phyloP scores from a whole-genome alignment of 352 stramenopile species.

The Pythium brachiatum region DNA sequence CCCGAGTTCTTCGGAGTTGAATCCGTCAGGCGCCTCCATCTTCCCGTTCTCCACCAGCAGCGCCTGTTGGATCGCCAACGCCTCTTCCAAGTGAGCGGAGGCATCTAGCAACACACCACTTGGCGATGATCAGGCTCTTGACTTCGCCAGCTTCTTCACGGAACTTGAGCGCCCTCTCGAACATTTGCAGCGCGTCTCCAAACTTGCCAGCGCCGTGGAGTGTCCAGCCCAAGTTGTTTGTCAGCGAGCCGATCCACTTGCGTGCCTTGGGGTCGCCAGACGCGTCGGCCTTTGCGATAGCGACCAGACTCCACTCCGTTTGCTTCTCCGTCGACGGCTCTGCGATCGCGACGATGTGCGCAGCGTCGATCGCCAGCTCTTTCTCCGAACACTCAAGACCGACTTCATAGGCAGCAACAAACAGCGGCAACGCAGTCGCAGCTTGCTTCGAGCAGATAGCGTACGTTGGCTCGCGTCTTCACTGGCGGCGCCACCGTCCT shows the following conservation, averaged over 20 bases:
- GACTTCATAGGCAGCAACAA: slow-evolving; percentile 18
- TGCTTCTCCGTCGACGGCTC: slow-evolving; percentile 7
- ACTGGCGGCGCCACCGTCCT: not conserved
- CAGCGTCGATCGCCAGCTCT: slow-evolving; percentile 22
- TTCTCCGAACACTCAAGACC: slow-evolving; percentile 14
- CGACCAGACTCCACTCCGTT: slow-evolving; percentile 18
- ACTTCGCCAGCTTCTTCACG: slow-evolving; percentile 14
- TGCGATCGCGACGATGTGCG: slow-evolving; percentile 30
- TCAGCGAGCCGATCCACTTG: slow-evolving; percentile 26
- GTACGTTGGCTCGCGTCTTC: slow-evolving; percentile 14
- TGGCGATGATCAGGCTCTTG: slow-evolving; percentile 21
- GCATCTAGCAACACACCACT: slow-evolving; percentile 23
- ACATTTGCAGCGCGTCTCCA: slow-evolving; percentile 19
- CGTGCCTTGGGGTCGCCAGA: slow-evolving; percentile 14
- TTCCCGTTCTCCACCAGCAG: slow-evolving; percentile 7
- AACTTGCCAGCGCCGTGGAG: slow-evolving; percentile 19
- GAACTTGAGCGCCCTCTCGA: slow-evolving; percentile 17
- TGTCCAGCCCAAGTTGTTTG: slow-evolving; percentile 32
- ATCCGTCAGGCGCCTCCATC: slow-evolving; percentile 7
- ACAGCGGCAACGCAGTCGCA: slow-evolving; percentile 12
- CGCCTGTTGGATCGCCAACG: slow-evolving; percentile 16
- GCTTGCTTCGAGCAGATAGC: slow-evolving; percentile 24
- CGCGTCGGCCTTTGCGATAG: slow-evolving; percentile 6
- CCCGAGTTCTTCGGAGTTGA: slow-evolving; percentile 24
- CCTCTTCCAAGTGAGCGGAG: slow-evolving; percentile 24